phyloP scores from a whole-genome alignment of 2,329 filamentous ascomycete genomes.

The Talaromyces piceae region DNA sequence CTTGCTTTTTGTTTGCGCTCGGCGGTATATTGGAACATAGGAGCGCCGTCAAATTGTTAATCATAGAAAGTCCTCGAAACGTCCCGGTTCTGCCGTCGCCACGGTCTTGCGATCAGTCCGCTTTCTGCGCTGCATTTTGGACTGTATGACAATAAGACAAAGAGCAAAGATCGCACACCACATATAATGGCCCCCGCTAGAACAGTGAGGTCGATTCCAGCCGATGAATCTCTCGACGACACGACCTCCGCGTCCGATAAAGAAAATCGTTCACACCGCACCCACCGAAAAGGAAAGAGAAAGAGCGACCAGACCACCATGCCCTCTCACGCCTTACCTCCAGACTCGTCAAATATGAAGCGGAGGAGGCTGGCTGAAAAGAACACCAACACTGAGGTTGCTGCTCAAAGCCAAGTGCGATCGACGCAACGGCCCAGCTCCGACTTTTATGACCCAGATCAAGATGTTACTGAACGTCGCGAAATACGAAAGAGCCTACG shows the following conservation, averaged over 20 bases:
- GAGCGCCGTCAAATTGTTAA: too few relatives aligned
- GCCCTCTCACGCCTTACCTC: constrained; percentile 28
- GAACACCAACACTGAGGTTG: constrained; percentile 22
- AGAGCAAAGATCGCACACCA: background rate
- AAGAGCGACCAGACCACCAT: constrained; percentile 33
- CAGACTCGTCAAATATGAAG: constrained; percentile 31
- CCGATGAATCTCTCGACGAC: constrained; percentile 9
- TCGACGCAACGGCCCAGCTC: constrained; percentile 29
- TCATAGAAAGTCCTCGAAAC: too few relatives aligned
- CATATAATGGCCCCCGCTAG: constrained; percentile 9
- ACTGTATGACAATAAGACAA: background rate
- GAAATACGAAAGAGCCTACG: constrained; percentile 62
- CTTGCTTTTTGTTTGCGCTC: too few relatives aligned
- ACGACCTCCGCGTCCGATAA: constrained; percentile 39
- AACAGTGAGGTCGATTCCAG: background rate
- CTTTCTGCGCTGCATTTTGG: constrained; percentile 5
- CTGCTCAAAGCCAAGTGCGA: constrained; percentile 21
- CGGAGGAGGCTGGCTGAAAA: constrained; percentile 35
- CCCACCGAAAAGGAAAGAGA: constrained; percentile 34
- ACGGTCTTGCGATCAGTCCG: too few relatives aligned
- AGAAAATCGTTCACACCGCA: constrained; percentile 34
- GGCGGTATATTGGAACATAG: too few relatives aligned
- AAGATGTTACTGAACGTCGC: constrained; percentile 66
- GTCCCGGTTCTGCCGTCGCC: too few relatives aligned
- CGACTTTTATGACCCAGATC: constrained; percentile 69